Base-by-base conservation (phyloP, 495 filamentous ascomycete species). In the Tuber calosporum region DNA sequence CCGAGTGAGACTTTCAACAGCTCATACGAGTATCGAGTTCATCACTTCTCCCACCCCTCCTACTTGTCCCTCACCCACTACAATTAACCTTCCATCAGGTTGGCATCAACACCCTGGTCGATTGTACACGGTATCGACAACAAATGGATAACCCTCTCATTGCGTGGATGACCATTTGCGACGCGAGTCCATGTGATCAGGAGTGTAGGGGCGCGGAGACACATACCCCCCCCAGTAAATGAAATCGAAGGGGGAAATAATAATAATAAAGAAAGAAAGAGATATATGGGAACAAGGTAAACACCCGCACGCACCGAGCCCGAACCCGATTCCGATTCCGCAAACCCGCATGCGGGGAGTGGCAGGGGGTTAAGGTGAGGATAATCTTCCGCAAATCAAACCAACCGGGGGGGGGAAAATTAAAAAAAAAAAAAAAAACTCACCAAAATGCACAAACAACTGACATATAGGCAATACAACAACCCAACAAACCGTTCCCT, bases 161-260 rank as follows among this genome's bases (percentile, higher is more conserved):
- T 58, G 48, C 48, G 48, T 58, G 72, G 48, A 58, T 58, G 53
- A 4, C 53, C 67, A 73, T 71, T 78, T 77, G 74, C 75, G 77
- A 78, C 70, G 74, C 76, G 70, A 70, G 58, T 39, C 74, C 76
- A 78, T 78, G 76, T 78, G 76, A 78, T 71, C 17, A 67, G 67
- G 75, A 30, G 48, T 30, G n/a, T 13, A n/a, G 48, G 48, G 20
- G 48, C 2, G n/a, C 11, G 48, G 48, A 58, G 45, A 30, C 30
- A 30, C 48, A 58, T 30, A 13, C n/a, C 48, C 48, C 48, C n/a
- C n/a, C n/a, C n/a, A n/a, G 22, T 48, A 48, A 58, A 58, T 30
- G n/a, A 58, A 15, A 30, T 58, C n/a, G 11, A 30, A n/a, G n/a
- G 48, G 9, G 15, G 26, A 58, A 53, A 53, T n/a, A n/a, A n/a